Evolutionary conservation across 2,329 filamentous ascomycete genomes (phyloP), one percentile per base, ranked within the genome.

Genomic region (Mycosphaerella arachidis): DNA sequence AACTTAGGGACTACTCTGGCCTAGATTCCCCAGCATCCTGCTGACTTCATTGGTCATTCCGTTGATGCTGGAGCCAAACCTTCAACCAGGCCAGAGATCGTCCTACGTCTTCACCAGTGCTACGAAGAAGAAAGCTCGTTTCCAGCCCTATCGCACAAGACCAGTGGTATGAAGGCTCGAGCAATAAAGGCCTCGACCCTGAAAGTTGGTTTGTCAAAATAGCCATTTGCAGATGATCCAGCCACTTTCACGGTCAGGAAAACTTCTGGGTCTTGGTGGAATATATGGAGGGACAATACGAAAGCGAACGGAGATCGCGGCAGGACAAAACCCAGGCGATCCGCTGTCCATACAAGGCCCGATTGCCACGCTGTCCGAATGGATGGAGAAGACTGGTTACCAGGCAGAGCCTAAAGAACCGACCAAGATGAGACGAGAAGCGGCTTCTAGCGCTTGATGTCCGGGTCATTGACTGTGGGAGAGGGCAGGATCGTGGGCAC

Each of bases 231-330:
- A 31, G 37, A 35, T 20, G 53, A 55, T 46, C 37, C 53, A 4
- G 53, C 53, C 9, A 55, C 53, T 6, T 48, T 48, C 20, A 48
- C 53, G 12, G 30, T 55, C n/a, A 20, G 53, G n/a, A 55, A 48
- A 29, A 24, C 53, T 18, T 55, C 48, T 31, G 53, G 53, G 4
- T 37, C 53, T 8, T 55, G 53, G 53, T 55, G 53, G 53, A 55
- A 55, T 48, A 55, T 48, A 13, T 55, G 53, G 53, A 29, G 37
- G 37, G 53, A 55, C 53, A 55, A 55, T n/a, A 55, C 53, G 8
- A 46, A 16, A 29, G 53, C 46, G 53, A 27, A 48, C 29, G 53
- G 33, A 20, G 9, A 30, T 8, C 24, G 12, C 4, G 40, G 35
- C 4, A 37, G 53, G 16, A 43, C 37, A 2, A 43, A 30, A 16